Evolutionary conservation across 306 rosid species (phyloP).

Genomic region (Trifolium dubium): DNA sequence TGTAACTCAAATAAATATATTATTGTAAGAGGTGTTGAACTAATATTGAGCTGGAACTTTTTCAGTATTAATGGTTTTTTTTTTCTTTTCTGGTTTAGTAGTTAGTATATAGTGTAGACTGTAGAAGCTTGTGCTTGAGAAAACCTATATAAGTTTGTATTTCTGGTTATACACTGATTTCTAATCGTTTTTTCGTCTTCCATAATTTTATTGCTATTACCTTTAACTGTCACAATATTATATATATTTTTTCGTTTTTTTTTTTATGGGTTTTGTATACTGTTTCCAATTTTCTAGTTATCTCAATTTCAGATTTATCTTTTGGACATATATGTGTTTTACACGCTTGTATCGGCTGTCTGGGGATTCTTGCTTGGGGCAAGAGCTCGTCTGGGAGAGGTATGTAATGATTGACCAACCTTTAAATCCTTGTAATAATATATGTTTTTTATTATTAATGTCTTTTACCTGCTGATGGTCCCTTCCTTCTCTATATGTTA

Average conservation of each 20-base stretch:
- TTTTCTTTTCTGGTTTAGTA: not conserved
- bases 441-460: conserved; percentile 21
- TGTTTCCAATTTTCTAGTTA: conserved; percentile 7
- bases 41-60: not conserved
- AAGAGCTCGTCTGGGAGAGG: conserved; percentile 94
- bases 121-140: conserved; percentile 5
- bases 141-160: conserved; percentile 11
- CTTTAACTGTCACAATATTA: not conserved
- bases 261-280: not conserved
- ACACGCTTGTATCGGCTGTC: conserved; percentile 76
- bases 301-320: conserved; percentile 74
- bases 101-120: not conserved
- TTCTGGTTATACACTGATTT: conserved; percentile 7
- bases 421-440: conserved; percentile 17
- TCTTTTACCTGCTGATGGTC: conserved; percentile 19
- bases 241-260: not conserved
- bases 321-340: conserved; percentile 74
- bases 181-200: not conserved
- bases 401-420: conserved; percentile 38
- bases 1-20: not conserved
- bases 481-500: conserved; percentile 10
- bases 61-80: not conserved
- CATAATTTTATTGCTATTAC: not conserved
- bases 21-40: not conserved
- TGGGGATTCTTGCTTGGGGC: conserved; percentile 94